A percentile compares a stretch with the other conserved stretches of the same genome.
phyloP scores from a whole-genome alignment of 1,284 basidiomycete genomes.

The Tetrapyrgos nigripes region DNA sequence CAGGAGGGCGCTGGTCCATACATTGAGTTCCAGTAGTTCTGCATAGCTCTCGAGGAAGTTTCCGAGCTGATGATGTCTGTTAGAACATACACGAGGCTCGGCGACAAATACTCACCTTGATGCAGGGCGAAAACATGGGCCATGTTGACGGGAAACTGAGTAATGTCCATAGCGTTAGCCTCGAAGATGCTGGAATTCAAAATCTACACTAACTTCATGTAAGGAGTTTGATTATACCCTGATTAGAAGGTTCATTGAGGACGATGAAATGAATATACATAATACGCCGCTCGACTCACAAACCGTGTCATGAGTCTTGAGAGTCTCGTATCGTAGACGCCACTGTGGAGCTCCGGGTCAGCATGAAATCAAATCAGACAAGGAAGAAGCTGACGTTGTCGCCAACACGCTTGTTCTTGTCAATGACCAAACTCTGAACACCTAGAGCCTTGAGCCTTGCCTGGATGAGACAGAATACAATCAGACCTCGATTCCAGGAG shows the following conservation, averaged over 20 bases:
- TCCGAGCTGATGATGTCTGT: constrained; percentile 44
- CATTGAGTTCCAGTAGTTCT: constrained; percentile 55
- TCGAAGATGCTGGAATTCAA: not conserved
- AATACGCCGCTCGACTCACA: constrained; percentile 37
- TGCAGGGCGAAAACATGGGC: constrained; percentile 54
- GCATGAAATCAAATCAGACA: not conserved
- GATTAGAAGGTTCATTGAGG: constrained; percentile 2
- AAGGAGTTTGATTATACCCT: constrained; percentile 49
- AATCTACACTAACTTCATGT: constrained; percentile 36
- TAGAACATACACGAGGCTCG: not conserved
- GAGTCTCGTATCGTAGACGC: constrained; percentile 52
- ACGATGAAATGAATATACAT: not conserved
- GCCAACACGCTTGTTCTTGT: constrained; percentile 47
- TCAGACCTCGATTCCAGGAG: too few relatives aligned
- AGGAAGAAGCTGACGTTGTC: constrained; percentile 30
- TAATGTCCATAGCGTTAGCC: not conserved
- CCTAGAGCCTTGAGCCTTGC: constrained; percentile 42
- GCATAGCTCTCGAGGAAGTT: constrained; percentile 64
- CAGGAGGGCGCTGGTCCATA: constrained; percentile 55
- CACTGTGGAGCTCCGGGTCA: constrained; percentile 33
- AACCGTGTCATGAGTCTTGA: constrained; percentile 60
- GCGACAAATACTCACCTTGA: constrained; percentile 34
- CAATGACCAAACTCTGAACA: constrained; percentile 10
- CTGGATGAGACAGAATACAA: too few relatives aligned
- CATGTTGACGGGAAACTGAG: constrained; percentile 51